Evolutionary conservation across 2,329 filamentous ascomycete species (phyloP).

Genomic region (Ophiostoma novo-ulmi): DNA sequence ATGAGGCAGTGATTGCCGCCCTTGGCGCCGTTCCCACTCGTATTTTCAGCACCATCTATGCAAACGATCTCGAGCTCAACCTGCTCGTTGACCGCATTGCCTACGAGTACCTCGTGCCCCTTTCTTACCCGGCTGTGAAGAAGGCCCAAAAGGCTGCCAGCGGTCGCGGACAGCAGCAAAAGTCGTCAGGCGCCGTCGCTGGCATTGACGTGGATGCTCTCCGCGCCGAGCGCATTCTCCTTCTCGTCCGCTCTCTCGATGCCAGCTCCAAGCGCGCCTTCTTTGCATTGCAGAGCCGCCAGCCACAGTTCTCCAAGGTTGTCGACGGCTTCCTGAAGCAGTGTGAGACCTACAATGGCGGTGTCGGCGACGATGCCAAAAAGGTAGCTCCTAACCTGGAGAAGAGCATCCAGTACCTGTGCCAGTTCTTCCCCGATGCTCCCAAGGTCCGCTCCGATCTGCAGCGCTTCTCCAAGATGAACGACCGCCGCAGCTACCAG

Average conservation of each 20-base stretch:
- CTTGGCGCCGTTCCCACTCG: slow-evolving; percentile 76
- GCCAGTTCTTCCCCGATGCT: slow-evolving; percentile 70
- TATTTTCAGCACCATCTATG: slow-evolving; percentile 83
- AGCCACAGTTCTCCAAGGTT: slow-evolving; percentile 67
- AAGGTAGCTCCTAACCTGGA: slow-evolving; percentile 65
- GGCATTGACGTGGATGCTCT: slow-evolving; percentile 67
- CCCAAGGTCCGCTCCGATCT: slow-evolving; percentile 69
- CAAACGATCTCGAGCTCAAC: slow-evolving; percentile 83
- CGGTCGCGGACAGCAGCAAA: slow-evolving; percentile 34
- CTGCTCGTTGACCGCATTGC: slow-evolving; percentile 77
- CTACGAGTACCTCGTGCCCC: slow-evolving; percentile 81
- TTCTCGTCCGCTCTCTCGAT: slow-evolving; percentile 75
- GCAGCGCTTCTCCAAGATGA: slow-evolving; percentile 82
- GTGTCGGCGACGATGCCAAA: slow-evolving; percentile 68
- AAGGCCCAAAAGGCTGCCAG: slow-evolving; percentile 59
- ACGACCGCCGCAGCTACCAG: slow-evolving; percentile 86
- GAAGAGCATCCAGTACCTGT: slow-evolving; percentile 66
- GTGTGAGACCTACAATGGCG: slow-evolving; percentile 89
- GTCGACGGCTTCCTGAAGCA: slow-evolving; percentile 70
- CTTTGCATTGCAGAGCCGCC: slow-evolving; percentile 76
- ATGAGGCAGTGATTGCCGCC: slow-evolving; percentile 69
- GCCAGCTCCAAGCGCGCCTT: slow-evolving; percentile 77
- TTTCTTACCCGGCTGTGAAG: slow-evolving; percentile 71
- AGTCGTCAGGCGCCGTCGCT: not conserved
- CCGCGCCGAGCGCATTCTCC: slow-evolving; percentile 75